Conservation (phyloP, 169 alveolate species). For the Condylostoma magnum region DNA sequence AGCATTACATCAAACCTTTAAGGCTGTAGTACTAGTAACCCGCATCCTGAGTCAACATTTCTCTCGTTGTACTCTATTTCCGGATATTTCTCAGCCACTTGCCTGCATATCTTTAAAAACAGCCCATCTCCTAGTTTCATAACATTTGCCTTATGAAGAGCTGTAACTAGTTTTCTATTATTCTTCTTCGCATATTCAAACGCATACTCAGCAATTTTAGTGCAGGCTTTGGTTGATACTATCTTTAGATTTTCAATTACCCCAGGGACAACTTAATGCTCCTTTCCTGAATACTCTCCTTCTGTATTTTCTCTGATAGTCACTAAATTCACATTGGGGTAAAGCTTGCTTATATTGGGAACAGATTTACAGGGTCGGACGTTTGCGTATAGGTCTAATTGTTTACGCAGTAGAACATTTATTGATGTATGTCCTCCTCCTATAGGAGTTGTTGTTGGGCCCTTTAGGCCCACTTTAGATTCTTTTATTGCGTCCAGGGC, state of each 20-base stretch:
- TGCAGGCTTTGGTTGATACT: constrained; percentile 54
- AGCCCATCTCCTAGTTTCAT: constrained; percentile 79
- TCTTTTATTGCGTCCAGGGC: constrained; percentile 36
- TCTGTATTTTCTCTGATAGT: constrained; percentile 77
- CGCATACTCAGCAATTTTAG: constrained; percentile 55
- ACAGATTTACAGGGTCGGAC: constrained; percentile 64
- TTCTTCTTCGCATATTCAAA: constrained; percentile 58
- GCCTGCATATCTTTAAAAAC: constrained; percentile 63
- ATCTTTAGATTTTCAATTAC: constrained; percentile 63
- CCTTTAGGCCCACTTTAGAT: constrained; percentile 55
- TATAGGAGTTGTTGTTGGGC: constrained; percentile 67
- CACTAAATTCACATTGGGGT: constrained; percentile 57
- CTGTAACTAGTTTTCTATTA: constrained; percentile 56
- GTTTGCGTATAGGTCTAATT: constrained; percentile 59
- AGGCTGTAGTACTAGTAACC: constrained; percentile 69
- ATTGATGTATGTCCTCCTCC: constrained; percentile 66
- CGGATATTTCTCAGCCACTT: constrained; percentile 68
- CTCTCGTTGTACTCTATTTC: constrained; percentile 59
- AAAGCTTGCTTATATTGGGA: constrained; percentile 50
- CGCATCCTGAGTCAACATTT: constrained; percentile 72
- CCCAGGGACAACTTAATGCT: constrained; percentile 59
- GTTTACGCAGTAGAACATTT: constrained; percentile 59
- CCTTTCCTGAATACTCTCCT: constrained; percentile 71
- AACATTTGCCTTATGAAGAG: constrained; percentile 80
- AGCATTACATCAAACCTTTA: constrained; percentile 66